phyloP scores from a whole-genome alignment of 257 asterid species.

The Rauvolfia tetraphylla region DNA sequence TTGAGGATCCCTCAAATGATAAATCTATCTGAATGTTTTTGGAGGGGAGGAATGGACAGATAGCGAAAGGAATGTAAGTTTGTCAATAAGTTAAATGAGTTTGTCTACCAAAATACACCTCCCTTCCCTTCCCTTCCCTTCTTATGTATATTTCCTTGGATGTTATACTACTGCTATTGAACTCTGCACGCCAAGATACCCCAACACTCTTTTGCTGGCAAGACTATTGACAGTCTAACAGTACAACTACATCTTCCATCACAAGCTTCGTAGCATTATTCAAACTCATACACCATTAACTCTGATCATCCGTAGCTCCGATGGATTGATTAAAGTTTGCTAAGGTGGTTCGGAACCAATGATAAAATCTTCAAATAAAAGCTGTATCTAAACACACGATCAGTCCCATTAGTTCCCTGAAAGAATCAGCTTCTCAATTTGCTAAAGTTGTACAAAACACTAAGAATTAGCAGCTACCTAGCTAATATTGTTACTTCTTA shows the following conservation, averaged over 20 bases:
- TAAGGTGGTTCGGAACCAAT: too few relatives aligned
- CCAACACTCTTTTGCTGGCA: conserved; percentile 22
- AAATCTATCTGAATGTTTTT: too few relatives aligned
- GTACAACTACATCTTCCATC: conserved; percentile 6
- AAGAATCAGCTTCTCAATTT: too few relatives aligned
- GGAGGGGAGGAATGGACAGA: not conserved
- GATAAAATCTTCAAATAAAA: too few relatives aligned
- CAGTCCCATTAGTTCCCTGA: too few relatives aligned
- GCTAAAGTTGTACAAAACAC: too few relatives aligned
- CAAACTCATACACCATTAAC: not conserved
- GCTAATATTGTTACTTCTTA: too few relatives aligned
- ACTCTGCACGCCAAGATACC: conserved; percentile 44
- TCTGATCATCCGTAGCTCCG: too few relatives aligned
- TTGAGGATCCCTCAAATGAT: too few relatives aligned
- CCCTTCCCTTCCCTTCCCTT: conserved; percentile 15
- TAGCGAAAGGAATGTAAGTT: conserved; percentile 15
- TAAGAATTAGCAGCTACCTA: too few relatives aligned
- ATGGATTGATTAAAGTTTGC: too few relatives aligned
- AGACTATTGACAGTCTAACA: conserved; percentile 27
- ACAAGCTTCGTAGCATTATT: not conserved
- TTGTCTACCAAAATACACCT: conserved; percentile 4
- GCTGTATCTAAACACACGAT: too few relatives aligned
- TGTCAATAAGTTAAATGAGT: conserved; percentile 23
- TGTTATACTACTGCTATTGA: conserved; percentile 18
- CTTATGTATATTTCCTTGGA: conserved; percentile 1